These are phyloP conservation scores for Tubosaeta sp. DNA, from an alignment of 768 basidiomycete species.

Conservation along the genomic window DNA sequence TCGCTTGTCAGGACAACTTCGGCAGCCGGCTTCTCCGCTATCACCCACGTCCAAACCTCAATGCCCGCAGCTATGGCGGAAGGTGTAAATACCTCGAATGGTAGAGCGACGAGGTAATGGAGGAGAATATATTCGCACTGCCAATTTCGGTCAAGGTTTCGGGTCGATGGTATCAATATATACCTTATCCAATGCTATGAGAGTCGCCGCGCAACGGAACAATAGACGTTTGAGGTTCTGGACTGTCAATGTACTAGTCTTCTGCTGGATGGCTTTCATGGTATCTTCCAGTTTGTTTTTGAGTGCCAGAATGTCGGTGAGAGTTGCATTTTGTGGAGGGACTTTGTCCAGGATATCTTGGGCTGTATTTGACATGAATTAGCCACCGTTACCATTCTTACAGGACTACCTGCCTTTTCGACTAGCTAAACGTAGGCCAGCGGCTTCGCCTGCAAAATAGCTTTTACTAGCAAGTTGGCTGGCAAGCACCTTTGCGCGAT, in stretches of 20 bases:
- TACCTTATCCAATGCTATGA: conserved; percentile 69
- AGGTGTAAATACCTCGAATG: conserved; percentile 87
- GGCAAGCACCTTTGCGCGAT: conserved; percentile 75
- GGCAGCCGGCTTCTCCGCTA: conserved; percentile 75
- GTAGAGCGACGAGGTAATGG: conserved; percentile 81
- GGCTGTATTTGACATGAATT: conserved; percentile 33
- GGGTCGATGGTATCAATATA: neutral
- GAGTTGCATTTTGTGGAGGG: conserved; percentile 56
- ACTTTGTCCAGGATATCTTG: conserved; percentile 56
- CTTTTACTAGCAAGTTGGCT: conserved; percentile 88
- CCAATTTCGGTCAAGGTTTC: conserved; percentile 2
- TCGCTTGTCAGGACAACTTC: conserved; percentile 86
- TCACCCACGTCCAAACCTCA: conserved; percentile 96
- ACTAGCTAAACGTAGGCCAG: conserved; percentile 70
- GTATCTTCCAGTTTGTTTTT: conserved; percentile 64
- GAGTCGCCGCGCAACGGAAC: conserved; percentile 78
- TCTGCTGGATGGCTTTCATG: conserved; percentile 62
- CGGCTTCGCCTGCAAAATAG: conserved; percentile 86
- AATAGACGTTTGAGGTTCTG: conserved; percentile 82
- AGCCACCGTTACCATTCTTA: neutral
- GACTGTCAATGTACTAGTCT: conserved; percentile 69
- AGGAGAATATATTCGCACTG: conserved; percentile 85
- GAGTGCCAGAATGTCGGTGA: conserved; percentile 59
- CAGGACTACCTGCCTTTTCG: conserved; percentile 47
- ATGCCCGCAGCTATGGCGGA: conserved; percentile 81